Evolutionary conservation across 1,284 basidiomycete species (phyloP).

Genomic region (Cryptococcus sp.): DNA sequence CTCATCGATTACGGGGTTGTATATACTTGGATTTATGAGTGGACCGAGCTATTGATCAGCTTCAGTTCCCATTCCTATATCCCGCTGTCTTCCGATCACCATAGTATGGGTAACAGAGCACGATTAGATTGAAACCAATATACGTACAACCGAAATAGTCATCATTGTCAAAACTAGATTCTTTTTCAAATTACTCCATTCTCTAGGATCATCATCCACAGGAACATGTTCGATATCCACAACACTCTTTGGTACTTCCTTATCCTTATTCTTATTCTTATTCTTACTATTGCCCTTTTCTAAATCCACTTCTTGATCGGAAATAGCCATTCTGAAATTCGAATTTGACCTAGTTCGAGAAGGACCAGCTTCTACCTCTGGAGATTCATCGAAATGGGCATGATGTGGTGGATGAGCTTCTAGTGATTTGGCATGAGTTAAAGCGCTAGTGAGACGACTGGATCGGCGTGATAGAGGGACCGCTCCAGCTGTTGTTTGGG

Average conservation of each 20-base stretch:
- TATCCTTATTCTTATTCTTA: background rate
- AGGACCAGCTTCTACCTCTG: no score
- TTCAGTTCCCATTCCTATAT: background rate
- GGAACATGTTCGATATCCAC: constrained; percentile 63
- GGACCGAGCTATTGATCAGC: constrained; percentile 56
- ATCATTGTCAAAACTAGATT: constrained; percentile 33
- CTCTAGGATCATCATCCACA: constrained; percentile 70
- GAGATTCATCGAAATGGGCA: background rate
- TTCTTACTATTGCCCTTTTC: background rate
- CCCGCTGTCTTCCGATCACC: background rate
- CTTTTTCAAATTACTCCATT: constrained; percentile 68
- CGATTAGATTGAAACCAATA: background rate
- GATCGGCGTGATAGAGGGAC: constrained; percentile 11
- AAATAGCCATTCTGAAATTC: no score
- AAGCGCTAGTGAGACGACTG: constrained; percentile 8
- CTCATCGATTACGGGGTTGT: constrained; percentile 54
- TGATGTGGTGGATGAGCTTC: constrained; percentile 12
- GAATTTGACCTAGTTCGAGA: no score
- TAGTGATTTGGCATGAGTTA: constrained; percentile 11
- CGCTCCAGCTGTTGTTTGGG: no score
- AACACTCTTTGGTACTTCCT: constrained; percentile 1
- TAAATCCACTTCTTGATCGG: no score
- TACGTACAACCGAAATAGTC: constrained; percentile 36
- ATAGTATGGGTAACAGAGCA: background rate
- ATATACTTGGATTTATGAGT: constrained; percentile 56